Evolutionary conservation across 805 yeast species (phyloP).

Genomic region (Starmerella powellii): DNA sequence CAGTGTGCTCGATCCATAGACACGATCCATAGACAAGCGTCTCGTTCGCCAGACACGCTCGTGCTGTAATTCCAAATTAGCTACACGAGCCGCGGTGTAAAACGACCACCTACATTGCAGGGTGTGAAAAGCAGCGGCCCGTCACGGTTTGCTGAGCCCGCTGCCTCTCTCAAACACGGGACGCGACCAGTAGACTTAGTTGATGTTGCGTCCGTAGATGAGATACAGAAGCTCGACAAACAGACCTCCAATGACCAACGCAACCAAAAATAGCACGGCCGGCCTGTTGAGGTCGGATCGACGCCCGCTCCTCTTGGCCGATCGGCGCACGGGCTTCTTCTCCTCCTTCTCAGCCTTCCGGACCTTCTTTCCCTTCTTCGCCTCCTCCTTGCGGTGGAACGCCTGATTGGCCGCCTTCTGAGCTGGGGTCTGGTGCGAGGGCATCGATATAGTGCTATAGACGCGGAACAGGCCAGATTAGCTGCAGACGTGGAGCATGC

Average conservation of each 20-base stretch:
- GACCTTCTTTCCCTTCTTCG: conserved; percentile 58
- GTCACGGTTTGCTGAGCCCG: too few relatives aligned
- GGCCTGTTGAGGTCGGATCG: conserved; percentile 3
- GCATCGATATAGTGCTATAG: not conserved
- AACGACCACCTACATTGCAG: too few relatives aligned
- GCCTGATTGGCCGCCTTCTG: conserved; percentile 81
- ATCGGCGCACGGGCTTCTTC: too few relatives aligned
- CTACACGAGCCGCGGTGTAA: too few relatives aligned
- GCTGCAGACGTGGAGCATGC: too few relatives aligned
- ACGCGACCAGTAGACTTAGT: not conserved
- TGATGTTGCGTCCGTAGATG: not conserved
- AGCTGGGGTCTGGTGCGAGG: conserved; percentile 56
- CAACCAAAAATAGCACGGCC: conserved; percentile 37
- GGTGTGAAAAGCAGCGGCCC: too few relatives aligned
- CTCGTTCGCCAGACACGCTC: too few relatives aligned
- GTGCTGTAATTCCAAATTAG: too few relatives aligned
- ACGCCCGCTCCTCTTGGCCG: not conserved
- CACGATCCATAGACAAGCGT: too few relatives aligned
- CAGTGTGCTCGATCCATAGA: too few relatives aligned
- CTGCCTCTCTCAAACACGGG: too few relatives aligned
- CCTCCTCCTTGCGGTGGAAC: conserved; percentile 61
- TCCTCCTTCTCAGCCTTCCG: conserved; percentile 28
- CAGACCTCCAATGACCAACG: conserved; percentile 74
- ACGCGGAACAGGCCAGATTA: too few relatives aligned
- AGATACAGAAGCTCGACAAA: conserved; percentile 45